Evolutionary conservation across 2,329 filamentous ascomycete species (phyloP), one percentile per base, ranked within the genome.

Genomic region (Alternaria conjuncta): DNA sequence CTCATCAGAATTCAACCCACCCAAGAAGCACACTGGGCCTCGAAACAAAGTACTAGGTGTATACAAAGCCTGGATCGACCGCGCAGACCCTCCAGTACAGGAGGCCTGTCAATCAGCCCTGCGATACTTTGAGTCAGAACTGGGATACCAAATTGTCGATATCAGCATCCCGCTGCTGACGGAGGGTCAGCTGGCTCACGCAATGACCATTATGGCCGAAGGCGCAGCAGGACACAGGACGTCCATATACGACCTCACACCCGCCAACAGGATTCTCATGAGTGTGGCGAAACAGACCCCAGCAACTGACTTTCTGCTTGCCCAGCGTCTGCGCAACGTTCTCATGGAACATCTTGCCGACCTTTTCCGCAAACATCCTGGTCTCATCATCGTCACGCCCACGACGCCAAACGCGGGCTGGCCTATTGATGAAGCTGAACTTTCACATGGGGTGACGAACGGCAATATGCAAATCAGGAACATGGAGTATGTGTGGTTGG

Each of bases 401-500:
- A 94, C 93, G 1, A 88, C 88, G 4, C 92, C 94, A 0, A 86
- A 91, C 63, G 84, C 88, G 0, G 94, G 94, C 11, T 96, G 92
- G 91, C 87, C 87, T 45, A 88, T 90, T 11, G 89, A 92, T 44
- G 82, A 89, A 15, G 82, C 82, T n/a, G 89, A 94, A 72, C 76
- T 89, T 5, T 69, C 75, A 8, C 81, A 84, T 50, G 94, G 94
- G 3, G 83, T 93, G 69, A 90, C 86, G 41, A 91, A 97, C 77
- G 90, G 86, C 0, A 93, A 96, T 76, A 84, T 82, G 64, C 89
- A 88, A 15, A 82, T 97, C n/a, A 84, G 87, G 25, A 92, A 88
- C 75, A 97, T 97, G 93, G 88, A 90, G 78, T 97, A 93, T 80
- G 89, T 92, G 15, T 97, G 92, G 87, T 80, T 97, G 36, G 91